These are phyloP conservation scores for Rhizodiscina lignyota DNA, from an alignment of 495 filamentous ascomycete species.

Conservation along the genomic window DNA sequence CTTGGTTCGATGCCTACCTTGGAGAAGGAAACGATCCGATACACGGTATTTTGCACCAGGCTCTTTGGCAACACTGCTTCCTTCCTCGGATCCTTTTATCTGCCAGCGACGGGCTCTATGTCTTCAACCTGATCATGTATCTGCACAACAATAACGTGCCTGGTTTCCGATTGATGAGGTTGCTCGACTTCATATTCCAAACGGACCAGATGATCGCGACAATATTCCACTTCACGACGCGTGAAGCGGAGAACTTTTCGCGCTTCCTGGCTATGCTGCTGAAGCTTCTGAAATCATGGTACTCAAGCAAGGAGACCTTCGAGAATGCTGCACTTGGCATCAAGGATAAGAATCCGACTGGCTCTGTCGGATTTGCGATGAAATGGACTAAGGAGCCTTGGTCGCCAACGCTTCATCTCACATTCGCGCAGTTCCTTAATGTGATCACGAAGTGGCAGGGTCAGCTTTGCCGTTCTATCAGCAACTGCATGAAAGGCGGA, in stretches of 20 bases:
- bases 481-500: constrained; percentile 54
- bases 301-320: constrained; percentile 56
- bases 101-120: constrained; percentile 71
- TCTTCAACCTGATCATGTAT: constrained; percentile 67
- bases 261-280: constrained; percentile 72
- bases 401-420: constrained; percentile 49
- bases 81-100: constrained; percentile 73
- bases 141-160: constrained; percentile 67
- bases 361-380: constrained; percentile 59
- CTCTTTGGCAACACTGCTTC: constrained; percentile 77
- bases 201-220: constrained; percentile 60
- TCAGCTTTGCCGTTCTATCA: constrained; percentile 54
- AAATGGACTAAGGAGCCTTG: constrained; percentile 38
- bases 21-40: constrained; percentile 45
- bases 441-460: constrained; percentile 84
- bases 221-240: constrained; percentile 73
- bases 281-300: constrained; percentile 66
- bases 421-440: constrained; percentile 73
- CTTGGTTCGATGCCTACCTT: constrained; percentile 53
- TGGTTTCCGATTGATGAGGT: constrained; percentile 70
- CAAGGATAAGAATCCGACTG: constrained; percentile 42
- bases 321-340: constrained; percentile 60
- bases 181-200: constrained; percentile 72
- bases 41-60: constrained; percentile 58
- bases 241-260: constrained; percentile 81